Conservation (phyloP, 129 eudicot genomes). For the Chrysanthemum lavandulifolium region DNA sequence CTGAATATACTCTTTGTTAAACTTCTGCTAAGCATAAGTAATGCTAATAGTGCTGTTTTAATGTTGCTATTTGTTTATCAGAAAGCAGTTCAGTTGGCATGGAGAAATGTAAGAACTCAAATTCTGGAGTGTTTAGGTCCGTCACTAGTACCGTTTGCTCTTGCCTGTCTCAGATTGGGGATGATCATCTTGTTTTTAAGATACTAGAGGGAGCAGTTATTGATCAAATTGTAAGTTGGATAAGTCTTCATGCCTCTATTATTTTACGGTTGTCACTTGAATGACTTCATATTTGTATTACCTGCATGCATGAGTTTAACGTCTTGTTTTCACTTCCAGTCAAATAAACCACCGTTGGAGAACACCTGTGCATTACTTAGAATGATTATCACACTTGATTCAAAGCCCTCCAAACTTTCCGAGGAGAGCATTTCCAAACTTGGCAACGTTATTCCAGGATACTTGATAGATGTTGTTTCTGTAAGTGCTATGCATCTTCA, state of each 20-base stretch:
- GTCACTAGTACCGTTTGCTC: conserved; percentile 63
- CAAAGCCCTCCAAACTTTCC: conserved; percentile 58
- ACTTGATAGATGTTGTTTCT: conserved; percentile 52
- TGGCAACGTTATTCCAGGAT: conserved; percentile 55
- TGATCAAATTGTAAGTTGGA: conserved; percentile 6
- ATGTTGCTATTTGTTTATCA: conserved; percentile 34
- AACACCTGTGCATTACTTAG: conserved; percentile 77
- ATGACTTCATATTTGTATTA: neutral
- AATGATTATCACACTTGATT: conserved; percentile 66
- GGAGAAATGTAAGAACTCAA: conserved; percentile 38
- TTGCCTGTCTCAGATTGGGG: conserved; percentile 76
- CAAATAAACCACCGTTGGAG: conserved; percentile 45
- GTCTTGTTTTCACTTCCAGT: conserved; percentile 33
- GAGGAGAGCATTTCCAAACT: conserved; percentile 49
- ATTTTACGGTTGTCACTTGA: neutral
- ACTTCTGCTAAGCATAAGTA: neutral
- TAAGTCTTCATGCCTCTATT: neutral
- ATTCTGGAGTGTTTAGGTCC: conserved; percentile 42
- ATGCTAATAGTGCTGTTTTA: neutral
- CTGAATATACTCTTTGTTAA: neutral
- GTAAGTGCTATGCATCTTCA: conserved; percentile 47
- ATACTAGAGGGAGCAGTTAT: conserved; percentile 69
- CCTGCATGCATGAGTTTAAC: neutral
- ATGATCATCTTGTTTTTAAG: conserved; percentile 55
- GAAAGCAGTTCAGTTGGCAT: conserved; percentile 30